phyloP scores from a whole-genome alignment of 2,329 filamentous ascomycete species.

The Claviceps maximensis region DNA sequence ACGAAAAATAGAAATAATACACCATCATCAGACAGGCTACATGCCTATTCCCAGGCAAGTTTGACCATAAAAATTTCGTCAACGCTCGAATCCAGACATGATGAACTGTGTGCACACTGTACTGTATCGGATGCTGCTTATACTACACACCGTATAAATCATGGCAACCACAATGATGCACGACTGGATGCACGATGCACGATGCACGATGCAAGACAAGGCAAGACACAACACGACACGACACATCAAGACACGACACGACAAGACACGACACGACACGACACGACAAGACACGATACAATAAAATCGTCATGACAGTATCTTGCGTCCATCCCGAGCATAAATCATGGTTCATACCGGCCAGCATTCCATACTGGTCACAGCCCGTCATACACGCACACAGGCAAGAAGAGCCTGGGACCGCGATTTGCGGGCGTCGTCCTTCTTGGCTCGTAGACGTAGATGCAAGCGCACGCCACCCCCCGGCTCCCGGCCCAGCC shows the following conservation, averaged over 20 bases:
- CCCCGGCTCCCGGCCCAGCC: neutral
- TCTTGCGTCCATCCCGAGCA: neutral
- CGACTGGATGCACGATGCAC: too few relatives aligned
- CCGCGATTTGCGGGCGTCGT: slow-evolving; percentile 1
- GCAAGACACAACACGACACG: neutral
- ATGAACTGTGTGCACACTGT: too few relatives aligned
- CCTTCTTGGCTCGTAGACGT: neutral
- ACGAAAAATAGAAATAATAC: too few relatives aligned
- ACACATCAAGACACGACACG: too few relatives aligned
- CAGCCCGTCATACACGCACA: too few relatives aligned
- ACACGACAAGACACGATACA: neutral
- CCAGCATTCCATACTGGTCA: neutral
- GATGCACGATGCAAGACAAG: neutral
- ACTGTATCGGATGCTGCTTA: too few relatives aligned
- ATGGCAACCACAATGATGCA: neutral
- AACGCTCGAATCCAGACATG: too few relatives aligned
- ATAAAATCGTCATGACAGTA: neutral
- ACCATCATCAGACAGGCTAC: too few relatives aligned
- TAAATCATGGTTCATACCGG: neutral
- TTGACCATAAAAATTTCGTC: too few relatives aligned
- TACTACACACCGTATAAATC: neutral
- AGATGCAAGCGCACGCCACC: neutral
- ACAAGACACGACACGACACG: neutral
- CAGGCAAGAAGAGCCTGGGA: neutral
- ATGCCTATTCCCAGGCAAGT: too few relatives aligned